These are phyloP conservation scores for Boechera divaricarpa DNA, from an alignment of 345 rosid genomes.

Conservation along the genomic window DNA sequence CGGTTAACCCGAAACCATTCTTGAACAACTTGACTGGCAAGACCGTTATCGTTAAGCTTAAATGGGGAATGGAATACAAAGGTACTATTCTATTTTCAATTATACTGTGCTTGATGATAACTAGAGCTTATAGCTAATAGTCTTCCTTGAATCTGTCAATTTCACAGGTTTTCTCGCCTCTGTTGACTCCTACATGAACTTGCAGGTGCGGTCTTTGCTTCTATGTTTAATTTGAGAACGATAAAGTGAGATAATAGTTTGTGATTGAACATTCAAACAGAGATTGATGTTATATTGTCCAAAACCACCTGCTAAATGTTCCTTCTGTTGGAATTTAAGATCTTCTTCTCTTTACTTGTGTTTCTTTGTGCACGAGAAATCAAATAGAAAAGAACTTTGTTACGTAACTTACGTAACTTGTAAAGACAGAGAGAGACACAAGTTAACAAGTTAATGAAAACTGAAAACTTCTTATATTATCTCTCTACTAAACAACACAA, in stretches of 20 bases:
- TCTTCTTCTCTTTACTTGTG: too few species aligned
- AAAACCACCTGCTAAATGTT: not conserved
- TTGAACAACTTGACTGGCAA: conserved; percentile 91
- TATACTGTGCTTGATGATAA: not conserved
- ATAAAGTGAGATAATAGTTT: not conserved
- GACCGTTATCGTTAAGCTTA: conserved; percentile 82
- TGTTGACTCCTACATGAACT: conserved; percentile 96
- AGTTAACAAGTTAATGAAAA: too few species aligned
- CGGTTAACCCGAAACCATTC: conserved; percentile 89
- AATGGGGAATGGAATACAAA: conserved; percentile 98
- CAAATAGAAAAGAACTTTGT: too few species aligned
- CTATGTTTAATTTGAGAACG: not conserved
- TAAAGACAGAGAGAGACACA: too few species aligned
- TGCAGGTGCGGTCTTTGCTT: conserved; percentile 59
- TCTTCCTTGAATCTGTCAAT: conserved; percentile 6
- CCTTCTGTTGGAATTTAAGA: not conserved
- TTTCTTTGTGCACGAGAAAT: too few species aligned
- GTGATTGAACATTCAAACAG: not conserved
- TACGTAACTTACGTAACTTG: too few species aligned
- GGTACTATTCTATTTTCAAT: conserved; percentile 36
- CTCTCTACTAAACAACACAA: too few species aligned
- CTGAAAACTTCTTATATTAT: too few species aligned
- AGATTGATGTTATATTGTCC: not conserved
- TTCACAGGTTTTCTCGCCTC: conserved; percentile 88
- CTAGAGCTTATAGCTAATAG: not conserved